These are phyloP conservation scores for Ceriops decandra DNA, from an alignment of 345 rosid genomes.

Conservation along the genomic window DNA sequence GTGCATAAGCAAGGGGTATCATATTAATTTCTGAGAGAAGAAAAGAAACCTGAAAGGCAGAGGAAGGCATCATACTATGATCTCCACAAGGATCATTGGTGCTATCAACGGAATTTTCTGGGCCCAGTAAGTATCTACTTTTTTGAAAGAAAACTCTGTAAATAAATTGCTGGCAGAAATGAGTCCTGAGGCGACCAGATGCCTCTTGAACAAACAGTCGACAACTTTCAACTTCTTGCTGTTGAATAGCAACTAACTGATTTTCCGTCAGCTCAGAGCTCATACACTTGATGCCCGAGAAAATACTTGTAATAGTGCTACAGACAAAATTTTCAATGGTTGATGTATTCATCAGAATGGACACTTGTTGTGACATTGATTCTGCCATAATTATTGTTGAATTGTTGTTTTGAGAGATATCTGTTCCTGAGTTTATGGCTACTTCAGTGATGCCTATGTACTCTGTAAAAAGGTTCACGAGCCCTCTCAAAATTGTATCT, in stretches of 20 bases:
- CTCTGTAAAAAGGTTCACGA: constrained; percentile 40
- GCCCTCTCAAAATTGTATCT: constrained; percentile 39
- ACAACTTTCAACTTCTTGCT: constrained; percentile 31
- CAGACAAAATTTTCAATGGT: constrained; percentile 40
- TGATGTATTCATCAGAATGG: constrained; percentile 45
- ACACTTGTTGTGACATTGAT: constrained; percentile 41
- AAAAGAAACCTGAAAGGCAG: constrained; percentile 44
- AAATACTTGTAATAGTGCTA: constrained; percentile 26
- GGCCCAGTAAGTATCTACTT: constrained; percentile 11
- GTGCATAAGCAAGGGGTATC: not conserved
- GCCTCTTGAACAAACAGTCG: constrained; percentile 31
- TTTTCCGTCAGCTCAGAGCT: constrained; percentile 18
- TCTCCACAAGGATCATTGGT: constrained; percentile 11
- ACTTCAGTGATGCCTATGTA: constrained; percentile 41
- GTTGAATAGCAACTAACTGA: constrained; percentile 17
- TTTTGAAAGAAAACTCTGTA: constrained; percentile 28
- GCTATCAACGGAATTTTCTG: constrained; percentile 13
- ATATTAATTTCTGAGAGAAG: constrained; percentile 3
- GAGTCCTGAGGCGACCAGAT: constrained; percentile 32
- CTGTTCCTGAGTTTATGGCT: constrained; percentile 26
- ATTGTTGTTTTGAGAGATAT: constrained; percentile 18
- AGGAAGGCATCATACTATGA: constrained; percentile 31
- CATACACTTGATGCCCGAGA: constrained; percentile 13
- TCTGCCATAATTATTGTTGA: constrained; percentile 29
- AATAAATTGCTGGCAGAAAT: constrained; percentile 38